Base-by-base conservation (phyloP, 345 rosid species). In the Raphanus sativus region DNA sequence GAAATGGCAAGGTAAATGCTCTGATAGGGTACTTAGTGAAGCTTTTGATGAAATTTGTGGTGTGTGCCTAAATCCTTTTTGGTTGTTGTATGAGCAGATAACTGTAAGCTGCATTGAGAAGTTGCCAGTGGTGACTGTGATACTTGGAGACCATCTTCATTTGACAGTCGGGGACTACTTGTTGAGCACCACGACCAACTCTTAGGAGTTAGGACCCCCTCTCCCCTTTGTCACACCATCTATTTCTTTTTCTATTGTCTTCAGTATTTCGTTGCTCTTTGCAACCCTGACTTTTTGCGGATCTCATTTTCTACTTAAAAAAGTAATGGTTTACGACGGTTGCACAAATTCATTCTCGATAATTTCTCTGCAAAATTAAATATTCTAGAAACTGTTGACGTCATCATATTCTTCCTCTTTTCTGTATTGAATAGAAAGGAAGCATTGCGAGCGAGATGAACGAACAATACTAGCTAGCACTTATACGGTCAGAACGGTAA, bases 1-100 rank as follows among this genome's bases (percentile, higher is more conserved):
- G 91, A 71, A 71, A 86, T 50, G 92, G 94, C 26, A 88, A 91
- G 98, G 99, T 92, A 50, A 50, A 50, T 52, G 59, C 24, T 52
- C 24, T 52, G 25, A 7, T 52, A 0, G 25, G 25, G 16, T 50
- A 5, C 8, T 50, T 52, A 52, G 58, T 7, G 6, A 52, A 16
- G 33, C 48, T 26, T 10, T 38, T 28, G 32, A 24, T 12, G 52
- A 52, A 30, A 24, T 15, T 11, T 63, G 17, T 25, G 34, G 13
- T 59, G 16, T 59, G 16, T 60, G 15, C 34, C 9, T 25, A 26
- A 48, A 52, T 2, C 0, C 24, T 30, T 21, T 42, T 60, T 26
- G 8, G 21, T 52, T 58, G 21, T 29, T 62, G 16, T 33, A 5
- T 48, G 63, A 52, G 77, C 89, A 91, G 97, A 80, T 91, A 16